phyloP scores from a whole-genome alignment of 805 yeast genomes.

The Phaffomyces opuntiae region DNA sequence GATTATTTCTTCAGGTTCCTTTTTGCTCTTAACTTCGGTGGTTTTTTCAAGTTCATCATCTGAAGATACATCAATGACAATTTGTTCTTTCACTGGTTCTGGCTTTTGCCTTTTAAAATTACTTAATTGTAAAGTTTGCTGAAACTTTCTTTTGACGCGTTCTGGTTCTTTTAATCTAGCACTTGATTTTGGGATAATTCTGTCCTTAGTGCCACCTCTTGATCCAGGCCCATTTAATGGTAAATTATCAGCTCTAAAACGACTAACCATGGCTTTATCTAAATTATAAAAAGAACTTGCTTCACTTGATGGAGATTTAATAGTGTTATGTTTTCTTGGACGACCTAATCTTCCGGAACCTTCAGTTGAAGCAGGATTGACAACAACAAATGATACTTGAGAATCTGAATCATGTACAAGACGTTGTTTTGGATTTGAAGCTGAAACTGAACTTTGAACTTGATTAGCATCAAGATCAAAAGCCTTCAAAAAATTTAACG shows the following conservation, averaged over 20 bases:
- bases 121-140: slow-evolving; percentile 8
- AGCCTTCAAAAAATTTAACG: neutral
- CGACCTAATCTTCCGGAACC: slow-evolving; percentile 22
- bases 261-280: slow-evolving; percentile 19
- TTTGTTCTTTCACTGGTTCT: too few relatives aligned
- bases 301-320: slow-evolving; percentile 1
- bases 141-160: slow-evolving; percentile 3
- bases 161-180: too few relatives aligned
- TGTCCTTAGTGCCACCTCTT: slow-evolving; percentile 18
- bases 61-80: too few relatives aligned
- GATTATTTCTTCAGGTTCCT: neutral
- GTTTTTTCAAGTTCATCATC: neutral
- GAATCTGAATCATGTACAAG: slow-evolving; percentile 17
- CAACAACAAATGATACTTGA: slow-evolving; percentile 22
- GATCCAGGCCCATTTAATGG: slow-evolving; percentile 24
- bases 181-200: too few relatives aligned
- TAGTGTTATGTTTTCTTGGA: slow-evolving; percentile 15
- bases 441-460: neutral
- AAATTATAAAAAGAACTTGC: slow-evolving; percentile 12
- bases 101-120: neutral
- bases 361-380: slow-evolving; percentile 20
- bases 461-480: neutral
- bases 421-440: slow-evolving; percentile 18
- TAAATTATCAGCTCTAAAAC: slow-evolving; percentile 20
- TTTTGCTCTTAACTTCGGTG: neutral